Base-by-base conservation (phyloP, 2,329 filamentous ascomycete genomes). In the Scopulariopsis brevicaulis region DNA sequence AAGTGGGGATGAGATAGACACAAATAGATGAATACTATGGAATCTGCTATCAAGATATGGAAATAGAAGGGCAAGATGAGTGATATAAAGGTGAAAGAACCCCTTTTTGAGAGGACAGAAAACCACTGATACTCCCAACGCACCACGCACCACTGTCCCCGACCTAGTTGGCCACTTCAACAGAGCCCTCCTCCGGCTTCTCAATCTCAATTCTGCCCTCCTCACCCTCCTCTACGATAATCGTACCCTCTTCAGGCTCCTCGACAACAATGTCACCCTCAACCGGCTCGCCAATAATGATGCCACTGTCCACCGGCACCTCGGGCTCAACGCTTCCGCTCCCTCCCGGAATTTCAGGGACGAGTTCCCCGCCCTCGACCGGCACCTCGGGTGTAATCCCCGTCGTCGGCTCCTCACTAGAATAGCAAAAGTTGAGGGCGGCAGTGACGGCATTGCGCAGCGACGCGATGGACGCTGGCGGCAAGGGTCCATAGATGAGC, bases 361-460 rank as follows among this genome's bases (percentile, higher is more conserved):
- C 20, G 54, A 48, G 3, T 4, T 15, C 34, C 12, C 22, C 54
- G 15, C 67, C 70, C 37, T 69, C 68, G 18, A 66, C 59, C 35
- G 63, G 63, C 18, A 63, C 62, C 56, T 69, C 68, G 25, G 70
- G 69, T 14, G 54, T 62, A 24, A 71, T 67, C 64, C 1, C 67
- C 69, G 34, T 34, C 35, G 2, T 35, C 68, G 10, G 69, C 67
- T 58, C 67, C 56, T 28, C 64, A 57, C 25, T 60, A 59, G 22
- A 60, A 64, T 52, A 34, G 55, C 62, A 64, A 32, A 60, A 59
- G 48, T 58, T 54, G 52, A 63, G 61, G 2, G 61, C 61, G 20
- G 62, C 60, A 52, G 56, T 60, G 55, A 64, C 60, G 48, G 62
- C 60, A 40, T 62, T 59, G 50, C 61, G 59, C 24, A 64, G 46